phyloP scores from a whole-genome alignment of 2,329 filamentous ascomycete species.

The Lachnellula arida region DNA sequence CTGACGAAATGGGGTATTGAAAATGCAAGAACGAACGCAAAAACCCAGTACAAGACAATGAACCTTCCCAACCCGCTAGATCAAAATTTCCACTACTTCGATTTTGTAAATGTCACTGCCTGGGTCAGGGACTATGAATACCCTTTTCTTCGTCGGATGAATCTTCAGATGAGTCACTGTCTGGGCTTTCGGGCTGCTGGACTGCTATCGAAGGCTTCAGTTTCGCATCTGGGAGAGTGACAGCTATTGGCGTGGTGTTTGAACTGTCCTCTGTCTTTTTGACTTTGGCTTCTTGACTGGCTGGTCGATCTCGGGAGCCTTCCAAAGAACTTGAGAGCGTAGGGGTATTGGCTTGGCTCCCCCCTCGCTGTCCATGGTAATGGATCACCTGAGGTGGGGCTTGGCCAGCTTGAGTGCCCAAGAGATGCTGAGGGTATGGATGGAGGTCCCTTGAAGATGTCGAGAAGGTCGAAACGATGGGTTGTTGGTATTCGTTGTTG shows the following conservation, averaged over 20 bases:
- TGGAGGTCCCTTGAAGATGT: conserved; percentile 67
- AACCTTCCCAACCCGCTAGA: conserved; percentile 12
- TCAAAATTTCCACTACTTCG: not conserved
- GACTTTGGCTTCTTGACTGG: conserved; percentile 23
- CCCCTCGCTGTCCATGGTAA: conserved; percentile 63
- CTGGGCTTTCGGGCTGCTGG: conserved; percentile 19
- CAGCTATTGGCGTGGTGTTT: conserved; percentile 19
- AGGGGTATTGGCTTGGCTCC: conserved; percentile 62
- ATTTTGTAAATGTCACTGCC: conserved; percentile 1
- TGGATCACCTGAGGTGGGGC: conserved; percentile 62
- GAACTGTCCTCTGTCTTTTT: conserved; percentile 22
- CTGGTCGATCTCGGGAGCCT: conserved; percentile 21
- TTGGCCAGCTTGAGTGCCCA: conserved; percentile 59
- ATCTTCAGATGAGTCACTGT: conserved; percentile 24
- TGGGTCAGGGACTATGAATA: conserved; percentile 2
- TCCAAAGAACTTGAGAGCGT: conserved; percentile 37
- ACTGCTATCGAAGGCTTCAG: conserved; percentile 17
- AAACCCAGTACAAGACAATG: conserved; percentile 2
- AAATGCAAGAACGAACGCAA: conserved; percentile 8
- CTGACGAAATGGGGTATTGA: conserved; percentile 21
- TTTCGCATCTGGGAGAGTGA: conserved; percentile 22
- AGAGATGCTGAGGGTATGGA: conserved; percentile 60
- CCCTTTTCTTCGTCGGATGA: conserved; percentile 16
- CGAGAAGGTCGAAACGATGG: conserved; percentile 63
- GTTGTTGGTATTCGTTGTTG: conserved; percentile 62